phyloP scores from a whole-genome alignment of 805 yeast species.

The Yarrowia phangngaensis region DNA sequence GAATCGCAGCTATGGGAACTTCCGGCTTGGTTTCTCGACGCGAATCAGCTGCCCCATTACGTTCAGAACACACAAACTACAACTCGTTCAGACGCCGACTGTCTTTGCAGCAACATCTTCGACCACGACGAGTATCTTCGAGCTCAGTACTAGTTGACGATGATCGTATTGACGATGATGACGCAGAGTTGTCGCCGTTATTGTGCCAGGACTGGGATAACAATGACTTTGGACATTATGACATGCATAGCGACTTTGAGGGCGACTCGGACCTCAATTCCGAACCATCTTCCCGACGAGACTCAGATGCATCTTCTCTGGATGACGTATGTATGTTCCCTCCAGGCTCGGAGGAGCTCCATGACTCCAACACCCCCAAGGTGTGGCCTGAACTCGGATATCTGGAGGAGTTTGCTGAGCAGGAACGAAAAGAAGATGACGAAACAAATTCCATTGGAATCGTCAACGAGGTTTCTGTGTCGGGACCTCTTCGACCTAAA shows the following conservation, averaged over 20 bases:
- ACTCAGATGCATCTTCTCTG: conserved; percentile 62
- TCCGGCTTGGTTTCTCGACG: too few species aligned
- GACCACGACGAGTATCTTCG: conserved; percentile 14
- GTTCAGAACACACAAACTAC: conserved; percentile 22
- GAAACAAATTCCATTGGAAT: conserved; percentile 18
- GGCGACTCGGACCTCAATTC: conserved; percentile 38
- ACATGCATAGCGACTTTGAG: conserved; percentile 7
- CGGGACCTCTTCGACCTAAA: conserved; percentile 71
- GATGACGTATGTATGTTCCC: conserved; percentile 71
- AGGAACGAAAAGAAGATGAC: conserved; percentile 51
- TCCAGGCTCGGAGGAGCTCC: conserved; percentile 31
- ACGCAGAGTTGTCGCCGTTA: conserved; percentile 15
- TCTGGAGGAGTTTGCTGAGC: conserved; percentile 69
- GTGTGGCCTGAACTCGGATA: conserved; percentile 83
- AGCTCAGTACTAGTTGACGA: too few species aligned
- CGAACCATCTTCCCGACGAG: conserved; percentile 61
- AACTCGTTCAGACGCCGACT: conserved; percentile 20
- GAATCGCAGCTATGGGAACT: too few species aligned
- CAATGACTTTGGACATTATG: conserved; percentile 7
- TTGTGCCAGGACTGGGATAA: conserved; percentile 17
- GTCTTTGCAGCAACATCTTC: conserved; percentile 10
- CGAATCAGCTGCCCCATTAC: too few species aligned
- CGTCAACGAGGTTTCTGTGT: conserved; percentile 43
- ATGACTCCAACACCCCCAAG: conserved; percentile 35
- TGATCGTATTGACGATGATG: conserved; percentile 3